Conservation (phyloP, 371 early-diverging fungal genomes). For the Mortierella sp. region DNA sequence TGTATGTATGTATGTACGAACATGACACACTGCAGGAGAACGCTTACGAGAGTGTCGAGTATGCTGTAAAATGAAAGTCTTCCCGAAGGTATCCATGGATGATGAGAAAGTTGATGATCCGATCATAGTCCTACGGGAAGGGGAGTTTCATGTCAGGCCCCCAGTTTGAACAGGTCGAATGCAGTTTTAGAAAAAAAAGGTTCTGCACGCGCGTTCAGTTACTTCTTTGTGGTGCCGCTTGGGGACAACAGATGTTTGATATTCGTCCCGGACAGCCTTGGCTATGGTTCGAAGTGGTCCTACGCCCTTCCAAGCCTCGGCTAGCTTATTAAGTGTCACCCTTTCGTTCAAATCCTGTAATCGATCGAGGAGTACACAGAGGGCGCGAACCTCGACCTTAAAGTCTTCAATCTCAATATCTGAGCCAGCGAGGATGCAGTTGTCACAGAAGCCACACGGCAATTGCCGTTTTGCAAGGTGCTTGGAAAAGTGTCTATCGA, state of each 20-base stretch:
- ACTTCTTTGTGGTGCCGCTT: constrained; percentile 52
- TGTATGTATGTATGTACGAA: neutral
- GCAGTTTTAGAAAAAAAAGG: neutral
- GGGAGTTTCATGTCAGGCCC: neutral
- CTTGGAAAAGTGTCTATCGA: constrained; percentile 70
- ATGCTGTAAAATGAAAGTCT: constrained; percentile 68
- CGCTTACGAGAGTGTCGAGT: constrained; percentile 63
- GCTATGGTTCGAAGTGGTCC: constrained; percentile 55
- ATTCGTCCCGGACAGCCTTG: constrained; percentile 47
- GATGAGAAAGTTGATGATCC: constrained; percentile 63
- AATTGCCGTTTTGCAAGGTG: constrained; percentile 51
- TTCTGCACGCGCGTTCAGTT: constrained; percentile 16
- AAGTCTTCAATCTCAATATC: constrained; percentile 53
- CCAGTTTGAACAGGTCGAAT: neutral
- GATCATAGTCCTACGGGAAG: constrained; percentile 57
- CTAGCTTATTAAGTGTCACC: constrained; percentile 64
- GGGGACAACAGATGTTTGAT: constrained; percentile 50
- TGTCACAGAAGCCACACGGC: constrained; percentile 67
- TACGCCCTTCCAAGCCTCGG: constrained; percentile 59
- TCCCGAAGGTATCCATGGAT: constrained; percentile 61
- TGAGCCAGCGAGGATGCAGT: constrained; percentile 51
- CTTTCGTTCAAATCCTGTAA: constrained; percentile 55
- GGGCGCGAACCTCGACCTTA: constrained; percentile 48
- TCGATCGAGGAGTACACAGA: constrained; percentile 59
- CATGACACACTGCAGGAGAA: neutral